These are phyloP conservation scores for Dichotomocladium elegans DNA, from an alignment of 371 early-diverging fungal genomes.

Conservation along the genomic window DNA sequence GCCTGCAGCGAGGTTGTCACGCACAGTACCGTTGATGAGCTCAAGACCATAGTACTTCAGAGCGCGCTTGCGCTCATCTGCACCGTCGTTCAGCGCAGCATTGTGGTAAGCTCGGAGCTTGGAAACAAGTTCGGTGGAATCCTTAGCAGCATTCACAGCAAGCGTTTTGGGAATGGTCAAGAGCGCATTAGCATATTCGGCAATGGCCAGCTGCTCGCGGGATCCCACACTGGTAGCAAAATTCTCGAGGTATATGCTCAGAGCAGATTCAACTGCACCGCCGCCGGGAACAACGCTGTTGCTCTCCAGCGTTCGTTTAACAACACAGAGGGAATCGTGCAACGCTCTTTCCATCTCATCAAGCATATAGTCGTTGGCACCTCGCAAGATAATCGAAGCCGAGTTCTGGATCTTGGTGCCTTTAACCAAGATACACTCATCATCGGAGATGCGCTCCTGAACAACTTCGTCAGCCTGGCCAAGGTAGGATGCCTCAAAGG, in stretches of 20 bases:
- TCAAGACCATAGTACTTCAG: slow-evolving; percentile 95
- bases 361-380: slow-evolving; percentile 98
- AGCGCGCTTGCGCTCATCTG: slow-evolving; percentile 67
- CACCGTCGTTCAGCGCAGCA: slow-evolving; percentile 67
- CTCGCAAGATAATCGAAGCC: slow-evolving; percentile 95
- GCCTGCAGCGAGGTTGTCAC: slow-evolving; percentile 96
- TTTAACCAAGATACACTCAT: slow-evolving; percentile 96
- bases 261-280: slow-evolving; percentile 98
- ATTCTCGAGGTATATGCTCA: slow-evolving; percentile 98
- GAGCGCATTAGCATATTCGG: slow-evolving; percentile 97
- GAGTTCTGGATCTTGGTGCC: slow-evolving; percentile 92
- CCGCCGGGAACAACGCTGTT: slow-evolving; percentile 99
- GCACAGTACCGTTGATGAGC: slow-evolving; percentile 87
- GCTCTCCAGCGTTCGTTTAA: slow-evolving; percentile 98
- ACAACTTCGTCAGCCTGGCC: slow-evolving; percentile 96
- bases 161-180: slow-evolving; percentile 98
- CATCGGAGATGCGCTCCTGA: slow-evolving; percentile 96
- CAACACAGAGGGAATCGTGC: slow-evolving; percentile 97
- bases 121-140: slow-evolving; percentile 95
- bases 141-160: slow-evolving; percentile 98
- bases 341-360: slow-evolving; percentile 99
- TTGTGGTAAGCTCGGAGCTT: slow-evolving; percentile 95
- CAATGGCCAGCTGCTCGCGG: slow-evolving; percentile 97
- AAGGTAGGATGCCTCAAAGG: slow-evolving; percentile 86
- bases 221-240: slow-evolving; percentile 88